Base-by-base conservation (phyloP, 148 eudicot genomes). In the Heliamphora exappendiculata region DNA sequence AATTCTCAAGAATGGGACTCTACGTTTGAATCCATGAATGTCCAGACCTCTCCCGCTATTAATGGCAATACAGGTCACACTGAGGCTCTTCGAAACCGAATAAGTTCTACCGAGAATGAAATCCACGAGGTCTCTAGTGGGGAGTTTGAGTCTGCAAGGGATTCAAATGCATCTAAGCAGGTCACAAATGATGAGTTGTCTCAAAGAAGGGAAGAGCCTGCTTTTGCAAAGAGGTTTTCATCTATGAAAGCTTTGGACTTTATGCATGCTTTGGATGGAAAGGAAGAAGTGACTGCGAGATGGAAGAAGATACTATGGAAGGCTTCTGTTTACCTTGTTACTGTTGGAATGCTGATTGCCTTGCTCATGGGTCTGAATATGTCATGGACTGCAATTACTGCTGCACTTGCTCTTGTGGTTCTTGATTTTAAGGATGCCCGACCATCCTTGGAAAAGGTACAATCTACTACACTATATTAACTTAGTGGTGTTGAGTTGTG, bases 361-460 rank as follows among this genome's bases (percentile, higher is more conserved):
- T 81, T 91, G 84, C 82, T 94, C 9, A 60, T 79, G 78, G 98
- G 97, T 58, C 78, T 90, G 57, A 84, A 91, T 75, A 94, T 94
- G 98, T 94, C 98, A 10, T 94, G 97, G 97, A 88, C 95, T 62
- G 93, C 97, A 20, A 77, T 94, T 73, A 90, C 95, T 58, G 93
- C 98, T 55, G 98, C 98, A 6, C 85, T 94, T n/a, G 97, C 93
- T 59, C 97, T 94, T 45, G 87, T 90, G 34, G 89, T 91, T 84
- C 91, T 94, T 74, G 98, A 94, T 81, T 94, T 79, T 55, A 74
- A 67, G 57, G 82, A 79, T 79, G 82, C 82, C 34, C 51, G 74
- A 13, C 78, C 82, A 7, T 78, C 78, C 77, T 79, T 94, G 72
- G 98, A 90, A 59, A 91, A 94, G 93, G 98, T 94, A 62, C 44